Base-by-base conservation (phyloP, 106 monocot species). In the Dioscorea dumetorum region DNA sequence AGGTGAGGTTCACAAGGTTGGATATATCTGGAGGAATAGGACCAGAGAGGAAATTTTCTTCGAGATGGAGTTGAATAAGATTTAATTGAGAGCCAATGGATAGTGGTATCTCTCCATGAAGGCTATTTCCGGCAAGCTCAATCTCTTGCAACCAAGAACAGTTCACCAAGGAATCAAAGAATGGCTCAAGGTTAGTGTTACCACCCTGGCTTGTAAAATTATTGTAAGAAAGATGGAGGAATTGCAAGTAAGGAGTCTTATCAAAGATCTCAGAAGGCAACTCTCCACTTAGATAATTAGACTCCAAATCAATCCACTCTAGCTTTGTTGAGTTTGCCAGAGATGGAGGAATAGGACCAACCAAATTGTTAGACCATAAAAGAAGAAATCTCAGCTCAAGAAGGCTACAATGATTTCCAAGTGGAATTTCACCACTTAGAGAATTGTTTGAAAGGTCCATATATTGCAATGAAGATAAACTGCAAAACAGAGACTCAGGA, bases 401-500 rank as follows among this genome's bases (percentile, higher is more conserved):
- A 16, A 91, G 77, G 58, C 24, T 50, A 58, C 83, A 88, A 7
- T 71, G 62, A 12, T 54, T 23, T 1, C 33, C 4, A 1, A 77
- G 6, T 5, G 80, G 77, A 23, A 95, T 91, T 20, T 67, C 61
- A 0, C 95, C 91, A 12, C 54, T 18, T 20, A 95, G 81, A 15
- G 91, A 88, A 66, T 95, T 95, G 79, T 91, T 78, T 1, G 91
- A 80, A 23, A 95, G 72, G 48, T 88, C 95, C 52, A 88, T 59
- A 61, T 88, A 86, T 48, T 81, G 77, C 73, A 88, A 22, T 0
- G 76, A 63, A n/a, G 88, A 70, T 58, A 62, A 69, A 67, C 86
- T 91, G 79, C 88, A 91, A 33, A 91, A 70, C n/a, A 95, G 63
- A n/a, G 81, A 33, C n/a, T 49, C 41, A 3, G 95, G 95, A 34